Base-by-base conservation (phyloP, 805 yeast genomes). In the Brettanomyces custersianus region DNA sequence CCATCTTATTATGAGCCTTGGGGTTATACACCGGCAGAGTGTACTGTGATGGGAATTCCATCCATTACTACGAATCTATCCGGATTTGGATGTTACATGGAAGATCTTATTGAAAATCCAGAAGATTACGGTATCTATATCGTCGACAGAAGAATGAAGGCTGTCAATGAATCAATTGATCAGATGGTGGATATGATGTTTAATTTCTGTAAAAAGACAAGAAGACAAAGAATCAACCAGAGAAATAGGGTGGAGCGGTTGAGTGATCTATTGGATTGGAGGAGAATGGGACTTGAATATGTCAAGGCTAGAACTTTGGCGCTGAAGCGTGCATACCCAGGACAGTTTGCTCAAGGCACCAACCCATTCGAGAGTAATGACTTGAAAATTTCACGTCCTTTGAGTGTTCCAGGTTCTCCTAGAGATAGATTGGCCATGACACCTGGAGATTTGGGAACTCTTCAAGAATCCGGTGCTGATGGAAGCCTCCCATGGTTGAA, bases 1-100 rank as follows among this genome's bases (percentile, higher is more conserved):
- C 98, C 98, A 34, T 86, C 96, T 0, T 90, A 90, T 63, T 90
- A 90, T 56, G 98, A 90, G 63, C 98, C 98, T 4, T 90, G 98
- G 98, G 98, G 98, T 27, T 90, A 90, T 60, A 90, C 98, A 2
- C 98, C 98, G 3, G 97, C 97, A 7, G 98, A 90, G 59, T 92
- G 98, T 66, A 90, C 98, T 0, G 98, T 92, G 18, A 90, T 90
- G 98, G 98, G 98, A 38, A 94, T 92, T 40, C 98, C 98, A 13
- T 85, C 96, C 5, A 84, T 90, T 52, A 90, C 98, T 9, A 90
- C 98, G 29, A 90, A 90, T 57, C 65, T 90, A 41, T 85, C 96
- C 2, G 98, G 98, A 1, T 90, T 90, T 55, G 98, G 98, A 34
- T 94, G 97, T 46, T 90, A 90, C 64, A 90, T 90, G 97, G 98